phyloP scores from a whole-genome alignment of 257 asterid species.

The Gentiana dahurica region DNA sequence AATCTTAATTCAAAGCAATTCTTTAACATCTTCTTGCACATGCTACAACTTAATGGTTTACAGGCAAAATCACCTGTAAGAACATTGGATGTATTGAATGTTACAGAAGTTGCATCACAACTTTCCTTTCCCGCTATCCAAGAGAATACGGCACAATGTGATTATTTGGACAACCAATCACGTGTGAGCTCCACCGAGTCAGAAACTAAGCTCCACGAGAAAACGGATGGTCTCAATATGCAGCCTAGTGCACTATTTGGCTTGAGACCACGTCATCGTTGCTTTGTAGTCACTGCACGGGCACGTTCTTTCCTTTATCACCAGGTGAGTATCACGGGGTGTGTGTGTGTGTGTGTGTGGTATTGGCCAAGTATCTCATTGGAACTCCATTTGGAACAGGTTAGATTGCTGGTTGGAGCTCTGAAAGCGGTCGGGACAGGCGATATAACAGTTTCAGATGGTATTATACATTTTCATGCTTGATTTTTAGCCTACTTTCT shows the following conservation, averaged over 20 bases:
- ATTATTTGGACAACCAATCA: conserved; percentile 16
- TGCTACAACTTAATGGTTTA: conserved; percentile 14
- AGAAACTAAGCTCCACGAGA: conserved; percentile 26
- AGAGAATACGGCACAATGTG: conserved; percentile 38
- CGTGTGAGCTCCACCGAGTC: conserved; percentile 21
- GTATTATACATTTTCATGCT: conserved; percentile 20
- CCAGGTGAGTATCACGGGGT: no score
- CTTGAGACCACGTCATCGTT: conserved; percentile 51
- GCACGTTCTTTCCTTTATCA: conserved; percentile 90
- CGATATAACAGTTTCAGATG: conserved; percentile 56
- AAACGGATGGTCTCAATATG: conserved; percentile 15
- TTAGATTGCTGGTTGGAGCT: conserved; percentile 82
- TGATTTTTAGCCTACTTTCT: no score
- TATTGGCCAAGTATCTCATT: no score
- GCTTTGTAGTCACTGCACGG: conserved; percentile 83
- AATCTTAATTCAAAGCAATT: background rate
- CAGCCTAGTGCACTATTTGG: conserved; percentile 50
- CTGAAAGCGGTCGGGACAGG: conserved; percentile 79
- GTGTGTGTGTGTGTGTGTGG: no score
- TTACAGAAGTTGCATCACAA: conserved; percentile 59
- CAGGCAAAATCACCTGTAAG: conserved; percentile 93
- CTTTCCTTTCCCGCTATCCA: conserved; percentile 50
- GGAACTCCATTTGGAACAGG: conserved; percentile 35
- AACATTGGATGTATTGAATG: conserved; percentile 66
- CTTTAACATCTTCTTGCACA: conserved; percentile 1